phyloP scores from a whole-genome alignment of 805 yeast species.

The Sugiyamaella marilandica region DNA sequence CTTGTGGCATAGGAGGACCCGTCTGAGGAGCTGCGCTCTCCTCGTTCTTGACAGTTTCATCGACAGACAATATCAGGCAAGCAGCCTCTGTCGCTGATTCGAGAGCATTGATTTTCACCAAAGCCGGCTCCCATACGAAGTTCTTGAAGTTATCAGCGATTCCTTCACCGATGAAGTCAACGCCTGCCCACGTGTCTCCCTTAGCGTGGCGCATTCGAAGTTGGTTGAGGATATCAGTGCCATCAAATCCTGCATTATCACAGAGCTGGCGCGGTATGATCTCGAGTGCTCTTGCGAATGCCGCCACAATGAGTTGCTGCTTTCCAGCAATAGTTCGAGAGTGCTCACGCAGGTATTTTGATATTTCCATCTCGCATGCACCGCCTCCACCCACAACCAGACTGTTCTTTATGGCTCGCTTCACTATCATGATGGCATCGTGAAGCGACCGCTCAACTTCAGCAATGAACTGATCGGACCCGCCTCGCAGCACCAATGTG shows the following conservation, averaged over 20 bases:
- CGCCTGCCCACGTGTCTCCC: conserved; percentile 88
- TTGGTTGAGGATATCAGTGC: conserved; percentile 87
- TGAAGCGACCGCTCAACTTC: conserved; percentile 97
- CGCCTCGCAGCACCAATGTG: conserved; percentile 90
- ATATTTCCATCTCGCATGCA: conserved; percentile 96
- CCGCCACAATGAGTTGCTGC: conserved; percentile 87
- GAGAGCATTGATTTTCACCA: conserved; percentile 90
- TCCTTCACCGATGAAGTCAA: conserved; percentile 78
- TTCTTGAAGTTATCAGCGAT: conserved; percentile 79
- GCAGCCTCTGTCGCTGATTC: conserved; percentile 97
- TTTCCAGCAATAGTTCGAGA: conserved; percentile 90
- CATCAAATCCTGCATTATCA: conserved; percentile 98
- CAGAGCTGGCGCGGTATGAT: conserved; percentile 95
- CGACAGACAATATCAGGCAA: conserved; percentile 85
- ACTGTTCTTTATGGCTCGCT: conserved; percentile 84
- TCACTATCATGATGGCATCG: conserved; percentile 98
- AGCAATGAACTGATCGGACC: conserved; percentile 96
- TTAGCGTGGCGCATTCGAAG: conserved; percentile 91
- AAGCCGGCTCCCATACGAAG: conserved; percentile 97
- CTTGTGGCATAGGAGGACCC: conserved; percentile 24
- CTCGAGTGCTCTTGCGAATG: conserved; percentile 92
- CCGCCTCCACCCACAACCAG: conserved; percentile 98
- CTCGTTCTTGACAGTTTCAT: conserved; percentile 64
- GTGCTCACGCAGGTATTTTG: conserved; percentile 80
- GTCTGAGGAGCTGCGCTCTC: conserved; percentile 36